Evolutionary conservation across 257 asterid species (phyloP).

Genomic region (Henckelia pumila): DNA sequence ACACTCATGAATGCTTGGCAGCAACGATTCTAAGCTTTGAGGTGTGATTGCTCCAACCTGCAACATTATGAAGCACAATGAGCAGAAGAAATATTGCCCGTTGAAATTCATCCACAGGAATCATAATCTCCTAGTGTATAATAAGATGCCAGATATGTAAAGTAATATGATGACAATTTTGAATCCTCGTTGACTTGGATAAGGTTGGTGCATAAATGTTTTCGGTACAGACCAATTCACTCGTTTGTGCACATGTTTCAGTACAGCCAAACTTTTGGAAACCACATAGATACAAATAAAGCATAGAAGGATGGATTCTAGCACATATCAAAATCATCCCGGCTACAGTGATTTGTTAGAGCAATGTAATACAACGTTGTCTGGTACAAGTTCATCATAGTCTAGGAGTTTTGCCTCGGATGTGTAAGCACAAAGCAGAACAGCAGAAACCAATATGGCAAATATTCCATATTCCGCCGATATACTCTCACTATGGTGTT

Average conservation of each 20-base stretch:
- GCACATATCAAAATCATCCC: background rate
- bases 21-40: constrained; percentile 70
- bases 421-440: constrained; percentile 9
- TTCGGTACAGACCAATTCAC: background rate
- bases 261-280: background rate
- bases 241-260: too few relatives aligned
- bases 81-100: background rate
- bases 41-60: constrained; percentile 93
- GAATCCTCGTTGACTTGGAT: background rate
- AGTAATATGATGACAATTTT: background rate
- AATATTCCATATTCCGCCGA: constrained; percentile 1
- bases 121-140: background rate
- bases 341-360: constrained; percentile 23
- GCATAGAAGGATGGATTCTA: background rate
- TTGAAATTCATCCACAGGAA: background rate
- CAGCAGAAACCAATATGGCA: background rate
- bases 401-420: constrained; percentile 13
- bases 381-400: background rate
- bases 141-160: background rate
- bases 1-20: constrained; percentile 80
- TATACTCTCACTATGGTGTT: constrained; percentile 10
- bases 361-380: constrained; percentile 17
- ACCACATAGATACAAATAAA: background rate
- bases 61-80: constrained; percentile 19
- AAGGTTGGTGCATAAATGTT: background rate